Percentiles rank a stretch among this genome's conserved stretches.
Evolutionary conservation across 2,329 filamentous ascomycete species (phyloP).

Genomic region (Didymella keratinophila): DNA sequence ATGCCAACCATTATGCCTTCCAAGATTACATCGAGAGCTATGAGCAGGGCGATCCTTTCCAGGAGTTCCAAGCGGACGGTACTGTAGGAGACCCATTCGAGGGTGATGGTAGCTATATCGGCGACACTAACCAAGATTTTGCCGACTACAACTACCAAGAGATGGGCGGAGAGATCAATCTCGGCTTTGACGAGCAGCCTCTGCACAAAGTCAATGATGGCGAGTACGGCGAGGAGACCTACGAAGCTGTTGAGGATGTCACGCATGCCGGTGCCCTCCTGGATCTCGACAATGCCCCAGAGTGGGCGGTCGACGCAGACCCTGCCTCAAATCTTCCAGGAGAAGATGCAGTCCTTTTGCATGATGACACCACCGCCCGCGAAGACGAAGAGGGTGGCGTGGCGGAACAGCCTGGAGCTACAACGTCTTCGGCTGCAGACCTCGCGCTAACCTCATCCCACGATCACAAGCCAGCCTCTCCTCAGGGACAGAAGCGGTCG

Average conservation of each 20-base stretch:
- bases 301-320: slow-evolving; percentile 31
- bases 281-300: slow-evolving; percentile 30
- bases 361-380: slow-evolving; percentile 24
- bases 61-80: slow-evolving; percentile 26
- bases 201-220: slow-evolving; percentile 14
- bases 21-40: slow-evolving; percentile 29
- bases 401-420: slow-evolving; percentile 34
- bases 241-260: slow-evolving; percentile 21
- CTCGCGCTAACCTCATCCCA: slow-evolving; percentile 37
- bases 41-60: slow-evolving; percentile 22
- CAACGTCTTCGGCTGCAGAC: slow-evolving; percentile 40
- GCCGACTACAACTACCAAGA: slow-evolving; percentile 31
- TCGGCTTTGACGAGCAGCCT: slow-evolving; percentile 24
- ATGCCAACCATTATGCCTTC: slow-evolving; percentile 26
- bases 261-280: slow-evolving; percentile 28
- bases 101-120: slow-evolving; percentile 18
- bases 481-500: slow-evolving; percentile 45
- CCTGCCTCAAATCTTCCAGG: slow-evolving; percentile 17
- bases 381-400: slow-evolving; percentile 37
- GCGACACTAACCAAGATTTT: slow-evolving; percentile 38
- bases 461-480: slow-evolving; percentile 32
- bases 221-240: slow-evolving; percentile 17
- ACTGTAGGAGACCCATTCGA: slow-evolving; percentile 25
- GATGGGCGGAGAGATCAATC: slow-evolving; percentile 25
- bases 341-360: slow-evolving; percentile 17